Evolutionary conservation across 371 early-diverging fungal species (phyloP).

Genomic region (Coemansia sp.): DNA sequence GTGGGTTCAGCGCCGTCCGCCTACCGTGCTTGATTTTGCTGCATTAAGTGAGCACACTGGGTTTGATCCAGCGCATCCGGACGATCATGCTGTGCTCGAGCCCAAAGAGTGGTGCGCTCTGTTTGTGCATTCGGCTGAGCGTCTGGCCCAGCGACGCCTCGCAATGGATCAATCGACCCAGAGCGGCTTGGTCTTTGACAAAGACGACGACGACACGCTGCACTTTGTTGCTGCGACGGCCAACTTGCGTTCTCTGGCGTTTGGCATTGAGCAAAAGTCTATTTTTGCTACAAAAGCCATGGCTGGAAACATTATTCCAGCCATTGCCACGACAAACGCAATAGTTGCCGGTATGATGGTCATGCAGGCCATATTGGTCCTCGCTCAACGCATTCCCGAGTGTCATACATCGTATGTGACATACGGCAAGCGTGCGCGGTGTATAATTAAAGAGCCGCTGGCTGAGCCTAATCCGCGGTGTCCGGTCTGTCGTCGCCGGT

Average conservation of each 20-base stretch:
- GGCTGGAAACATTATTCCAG: constrained; percentile 99
- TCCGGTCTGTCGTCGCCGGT: constrained; percentile 54
- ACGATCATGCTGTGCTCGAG: constrained; percentile 72
- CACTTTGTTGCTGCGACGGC: constrained; percentile 91
- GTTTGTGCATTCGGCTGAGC: constrained; percentile 45
- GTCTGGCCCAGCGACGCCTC: constrained; percentile 12
- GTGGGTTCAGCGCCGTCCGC: constrained; percentile 80
- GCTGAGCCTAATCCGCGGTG: constrained; percentile 56
- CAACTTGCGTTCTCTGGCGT: constrained; percentile 81
- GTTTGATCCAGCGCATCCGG: constrained; percentile 9
- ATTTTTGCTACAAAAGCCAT: constrained; percentile 93
- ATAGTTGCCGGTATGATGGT: constrained; percentile 96
- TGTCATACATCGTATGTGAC: constrained; percentile 57
- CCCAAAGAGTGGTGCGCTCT: constrained; percentile 54
- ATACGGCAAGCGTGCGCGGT: constrained; percentile 48
- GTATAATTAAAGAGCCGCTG: constrained; percentile 50
- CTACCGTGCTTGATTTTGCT: constrained; percentile 65
- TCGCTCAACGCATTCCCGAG: constrained; percentile 55
- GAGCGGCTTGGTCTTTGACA: constrained; percentile 72
- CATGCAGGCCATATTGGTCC: constrained; percentile 76
- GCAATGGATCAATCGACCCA: background rate
- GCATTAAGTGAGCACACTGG: constrained; percentile 33
- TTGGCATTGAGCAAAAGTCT: constrained; percentile 74
- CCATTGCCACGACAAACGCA: constrained; percentile 99
- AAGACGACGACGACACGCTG: constrained; percentile 88